Percentiles rank a stretch among this genome's conserved stretches.
Evolutionary conservation across 768 basidiomycete species (phyloP).

Genomic region (Galerina sulciceps): DNA sequence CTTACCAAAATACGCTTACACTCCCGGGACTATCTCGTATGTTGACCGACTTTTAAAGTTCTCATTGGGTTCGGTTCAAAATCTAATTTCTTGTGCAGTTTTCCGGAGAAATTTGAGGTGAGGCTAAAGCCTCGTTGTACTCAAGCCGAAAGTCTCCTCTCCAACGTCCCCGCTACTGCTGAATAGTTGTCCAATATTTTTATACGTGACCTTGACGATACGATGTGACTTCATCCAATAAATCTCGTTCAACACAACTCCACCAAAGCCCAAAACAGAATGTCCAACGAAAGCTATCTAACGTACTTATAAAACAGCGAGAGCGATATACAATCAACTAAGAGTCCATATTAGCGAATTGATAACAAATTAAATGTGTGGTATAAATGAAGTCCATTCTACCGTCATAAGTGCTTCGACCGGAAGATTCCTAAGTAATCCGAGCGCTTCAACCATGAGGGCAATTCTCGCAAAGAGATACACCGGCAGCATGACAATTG

Average conservation of each 20-base stretch:
- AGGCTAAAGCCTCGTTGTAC: constrained; percentile 24
- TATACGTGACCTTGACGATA: too few species aligned
- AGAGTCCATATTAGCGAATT: too few species aligned
- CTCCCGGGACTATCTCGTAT: constrained; percentile 22
- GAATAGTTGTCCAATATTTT: too few species aligned
- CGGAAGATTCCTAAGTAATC: constrained; percentile 14
- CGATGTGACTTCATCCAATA: too few species aligned
- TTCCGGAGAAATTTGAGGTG: constrained; percentile 26
- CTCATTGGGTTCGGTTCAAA: neutral
- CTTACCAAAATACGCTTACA: constrained; percentile 20
- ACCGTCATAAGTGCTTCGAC: neutral
- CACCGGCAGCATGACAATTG: neutral
- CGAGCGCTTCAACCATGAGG: constrained; percentile 15
- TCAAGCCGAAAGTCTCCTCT: constrained; percentile 20
- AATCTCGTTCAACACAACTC: too few species aligned
- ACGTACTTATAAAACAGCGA: too few species aligned
- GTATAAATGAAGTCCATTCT: constrained; percentile 17
- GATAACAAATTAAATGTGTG: constrained; percentile 12
- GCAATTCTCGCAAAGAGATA: constrained; percentile 17
- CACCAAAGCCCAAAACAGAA: too few species aligned
- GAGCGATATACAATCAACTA: too few species aligned
- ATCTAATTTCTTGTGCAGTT: constrained; percentile 10
- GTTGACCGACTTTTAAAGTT: constrained; percentile 17
- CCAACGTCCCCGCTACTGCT: constrained; percentile 13
- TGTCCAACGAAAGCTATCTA: too few species aligned